These are phyloP conservation scores for Aspergillus candidus DNA, from an alignment of 2,329 filamentous ascomycete genomes.

Conservation along the genomic window DNA sequence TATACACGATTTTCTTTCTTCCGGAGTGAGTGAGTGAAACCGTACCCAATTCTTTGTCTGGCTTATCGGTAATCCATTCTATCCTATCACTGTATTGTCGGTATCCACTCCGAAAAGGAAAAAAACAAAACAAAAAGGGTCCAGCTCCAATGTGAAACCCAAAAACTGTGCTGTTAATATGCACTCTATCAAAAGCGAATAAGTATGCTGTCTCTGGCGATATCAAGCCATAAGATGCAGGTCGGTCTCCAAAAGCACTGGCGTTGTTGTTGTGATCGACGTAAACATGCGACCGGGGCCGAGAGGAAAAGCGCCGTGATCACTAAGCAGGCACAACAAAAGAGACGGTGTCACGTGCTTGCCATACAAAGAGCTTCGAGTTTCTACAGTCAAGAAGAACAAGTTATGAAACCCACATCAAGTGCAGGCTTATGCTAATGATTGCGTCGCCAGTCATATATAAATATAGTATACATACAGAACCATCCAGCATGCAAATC, in stretches of 20 bases:
- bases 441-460: conserved; percentile 21
- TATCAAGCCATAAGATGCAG: conserved; percentile 4
- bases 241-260: neutral
- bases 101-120: neutral
- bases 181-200: neutral
- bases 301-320: conserved; percentile 15
- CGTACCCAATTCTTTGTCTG: conserved; percentile 3
- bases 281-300: conserved; percentile 21
- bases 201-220: neutral
- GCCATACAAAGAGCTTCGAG: neutral
- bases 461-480: conserved; percentile 19
- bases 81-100: neutral
- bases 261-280: conserved; percentile 6
- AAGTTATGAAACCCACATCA: too few species aligned
- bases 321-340: conserved; percentile 1
- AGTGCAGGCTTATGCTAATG: conserved; percentile 18
- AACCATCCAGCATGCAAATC: conserved; percentile 24
- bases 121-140: neutral
- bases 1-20: too few species aligned
- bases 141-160: neutral
- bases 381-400: too few species aligned
- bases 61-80: conserved; percentile 12
- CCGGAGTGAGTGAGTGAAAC: neutral
- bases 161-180: conserved; percentile 6
- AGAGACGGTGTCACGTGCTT: neutral